Evolutionary conservation across 2,329 filamentous ascomycete species (phyloP), one percentile per base, ranked within the genome.

Genomic region (Colletotrichum limetticola): DNA sequence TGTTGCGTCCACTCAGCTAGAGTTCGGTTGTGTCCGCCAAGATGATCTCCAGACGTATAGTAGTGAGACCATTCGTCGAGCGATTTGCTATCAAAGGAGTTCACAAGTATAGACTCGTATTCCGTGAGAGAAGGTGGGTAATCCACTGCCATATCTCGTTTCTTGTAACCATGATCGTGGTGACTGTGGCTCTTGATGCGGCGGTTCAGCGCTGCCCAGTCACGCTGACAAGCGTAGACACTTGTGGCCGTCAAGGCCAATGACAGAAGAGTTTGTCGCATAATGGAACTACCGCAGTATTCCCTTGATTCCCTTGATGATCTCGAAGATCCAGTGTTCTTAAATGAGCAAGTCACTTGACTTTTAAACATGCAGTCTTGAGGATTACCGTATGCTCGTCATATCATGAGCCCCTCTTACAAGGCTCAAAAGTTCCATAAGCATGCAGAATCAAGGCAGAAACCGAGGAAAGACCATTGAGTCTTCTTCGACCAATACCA

Each of bases 11-110:
- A 72, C 59, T 72, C 69, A 6, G 69, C 69, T 49, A 49, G 35
- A 30, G 52, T 63, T 3, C 59, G 49, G 42, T 72, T 72, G 37
- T 63, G 69, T 14, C 70, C 70, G 28, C 70, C 66, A 37, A 72
- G 60, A 42, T 72, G 70, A 28, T 72, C 70, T 28, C 66, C 70
- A 22, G 62, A 67, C 3, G 70, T 70, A 37, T 72, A 72, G 5
- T 72, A 72, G 35, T 65, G 46, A 5, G 70, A 72, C 66, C 70
- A 72, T 14, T 57, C 52, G 35, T 72, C 66, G 4, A 72, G n/a
- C 11, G 42, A 56, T 30, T 60, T 72, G 28, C 37, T 70, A 24
- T 72, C 70, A 4, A 72, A 70, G 5, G 66, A 69, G 42, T 70
- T 72, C 4, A 65, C 70, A 1, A 72, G 66, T 22, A 72, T 70